A percentile compares a stretch with the other conserved stretches of the same genome.
phyloP scores from a whole-genome alignment of 1,139 yeast genomes.

The Candida smagusa region DNA sequence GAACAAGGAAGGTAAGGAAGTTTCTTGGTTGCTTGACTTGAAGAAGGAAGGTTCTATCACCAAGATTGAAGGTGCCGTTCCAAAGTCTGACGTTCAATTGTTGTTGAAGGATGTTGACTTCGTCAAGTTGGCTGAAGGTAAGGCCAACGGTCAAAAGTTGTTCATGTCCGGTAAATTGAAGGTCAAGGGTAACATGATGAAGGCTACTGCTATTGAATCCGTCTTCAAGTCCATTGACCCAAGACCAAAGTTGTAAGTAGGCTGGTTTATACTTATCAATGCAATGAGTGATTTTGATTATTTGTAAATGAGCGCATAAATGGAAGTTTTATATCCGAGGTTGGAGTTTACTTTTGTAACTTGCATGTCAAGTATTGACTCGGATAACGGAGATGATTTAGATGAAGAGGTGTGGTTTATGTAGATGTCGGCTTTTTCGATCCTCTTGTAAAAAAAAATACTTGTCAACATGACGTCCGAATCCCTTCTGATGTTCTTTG shows the following conservation, averaged over 20 bases:
- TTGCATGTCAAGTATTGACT: too few species aligned
- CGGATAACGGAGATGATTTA: too few species aligned
- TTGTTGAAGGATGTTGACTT: conserved; percentile 62
- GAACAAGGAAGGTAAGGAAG: conserved; percentile 62
- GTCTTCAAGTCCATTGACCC: conserved; percentile 68
- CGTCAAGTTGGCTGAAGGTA: conserved; percentile 68
- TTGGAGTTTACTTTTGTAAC: too few species aligned
- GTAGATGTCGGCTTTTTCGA: too few species aligned
- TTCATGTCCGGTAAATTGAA: conserved; percentile 82
- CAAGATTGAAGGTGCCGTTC: conserved; percentile 44
- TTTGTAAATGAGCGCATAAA: too few species aligned
- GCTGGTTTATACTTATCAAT: conserved; percentile 3
- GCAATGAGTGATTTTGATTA: too few species aligned
- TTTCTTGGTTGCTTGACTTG: conserved; percentile 70
- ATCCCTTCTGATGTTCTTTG: conserved; percentile 37
- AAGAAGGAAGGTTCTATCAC: conserved; percentile 59
- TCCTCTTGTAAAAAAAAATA: background rate
- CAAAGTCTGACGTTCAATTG: conserved; percentile 66
- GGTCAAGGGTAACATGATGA: conserved; percentile 87
- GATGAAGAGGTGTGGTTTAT: too few species aligned
- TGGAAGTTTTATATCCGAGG: too few species aligned
- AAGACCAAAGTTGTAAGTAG: conserved; percentile 41
- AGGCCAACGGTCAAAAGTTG: conserved; percentile 80
- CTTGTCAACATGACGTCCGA: conserved; percentile 7
- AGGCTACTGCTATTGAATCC: conserved; percentile 75